A percentile compares a stretch with the other conserved stretches of the same genome.
These are phyloP conservation scores for Sanghuangporus baumii DNA, from an alignment of 1,284 basidiomycete species.

Conservation along the genomic window DNA sequence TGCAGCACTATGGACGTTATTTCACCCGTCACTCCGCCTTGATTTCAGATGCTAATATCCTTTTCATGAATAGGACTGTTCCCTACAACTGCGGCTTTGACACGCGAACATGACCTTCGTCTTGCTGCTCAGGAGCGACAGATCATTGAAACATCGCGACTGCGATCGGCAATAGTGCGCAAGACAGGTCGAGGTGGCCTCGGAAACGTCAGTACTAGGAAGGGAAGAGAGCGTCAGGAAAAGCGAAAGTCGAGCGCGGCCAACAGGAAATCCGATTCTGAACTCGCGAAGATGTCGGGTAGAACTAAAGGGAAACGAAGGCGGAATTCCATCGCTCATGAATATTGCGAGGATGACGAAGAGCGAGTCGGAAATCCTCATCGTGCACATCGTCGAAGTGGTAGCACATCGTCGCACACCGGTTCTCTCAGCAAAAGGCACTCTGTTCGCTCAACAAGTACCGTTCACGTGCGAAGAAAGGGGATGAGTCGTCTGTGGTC, in stretches of 20 bases:
- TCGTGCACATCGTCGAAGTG: not conserved
- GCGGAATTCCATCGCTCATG: not conserved
- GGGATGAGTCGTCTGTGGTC: not conserved
- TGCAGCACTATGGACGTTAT: no score
- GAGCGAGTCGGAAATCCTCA: not conserved
- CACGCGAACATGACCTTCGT: not conserved
- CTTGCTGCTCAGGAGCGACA: constrained; percentile 7
- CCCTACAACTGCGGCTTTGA: constrained; percentile 11
- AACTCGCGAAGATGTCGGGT: not conserved
- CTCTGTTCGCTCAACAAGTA: not conserved
- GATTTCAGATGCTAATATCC: not conserved
- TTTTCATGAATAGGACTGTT: constrained; percentile 7
- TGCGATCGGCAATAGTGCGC: not conserved
- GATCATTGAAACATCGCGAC: constrained; percentile 4
- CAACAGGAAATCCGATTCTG: not conserved
- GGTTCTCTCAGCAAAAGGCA: not conserved
- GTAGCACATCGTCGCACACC: not conserved
- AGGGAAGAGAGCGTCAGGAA: not conserved
- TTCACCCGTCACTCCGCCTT: no score
- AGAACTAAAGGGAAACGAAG: not conserved
- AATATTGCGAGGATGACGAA: not conserved
- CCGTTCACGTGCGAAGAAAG: not conserved
- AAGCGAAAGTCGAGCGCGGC: not conserved
- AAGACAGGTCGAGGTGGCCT: constrained; percentile 9
- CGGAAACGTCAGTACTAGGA: constrained; percentile 6